Base-by-base conservation (phyloP, 2,329 filamentous ascomycete species). In the Pyricularia grisea region DNA sequence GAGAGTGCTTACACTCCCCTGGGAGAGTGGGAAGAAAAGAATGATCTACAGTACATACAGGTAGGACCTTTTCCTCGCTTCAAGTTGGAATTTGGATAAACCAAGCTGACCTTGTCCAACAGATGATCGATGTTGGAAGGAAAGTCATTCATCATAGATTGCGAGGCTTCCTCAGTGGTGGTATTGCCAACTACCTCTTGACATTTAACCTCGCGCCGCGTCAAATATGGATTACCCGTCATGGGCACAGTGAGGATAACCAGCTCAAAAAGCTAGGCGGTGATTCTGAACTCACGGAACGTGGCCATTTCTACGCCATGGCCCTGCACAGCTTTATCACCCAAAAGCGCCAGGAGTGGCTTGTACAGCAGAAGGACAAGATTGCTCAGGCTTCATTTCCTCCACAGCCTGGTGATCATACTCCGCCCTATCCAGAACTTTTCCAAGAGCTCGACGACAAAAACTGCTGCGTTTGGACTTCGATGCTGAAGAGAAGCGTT, bases 401-500 rank as follows among this genome's bases (percentile, higher is more conserved):
- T n/a, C 94, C 95, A 0, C 86, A 90, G 61, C 90, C 94, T 0
- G 95, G 95, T 69, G 94, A 97, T 79, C 92, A 91, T 72, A 98
- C 95, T 0, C 95, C 95, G 4, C 95, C 95, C 0, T 98, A 99
- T 75, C 95, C 95, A 0, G 92, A 97, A 76, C 90, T 90, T 73
- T 85, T 88, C 71, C 85, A 85, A 67, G 89, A 90, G 66, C 81
- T 89, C 33, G 87, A 91, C 33, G 86, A 92, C 75, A 97, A 97
- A 82, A 93, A 93, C 77, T 98, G 97, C 77, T 99, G 95, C 78
- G 92, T 99, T 20, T 99, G 95, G 95, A 97, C 94, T 0, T 97
- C 92, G 2, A 98, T 98, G 94, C 87, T 99, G 72, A 90, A 92
- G 77, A 91, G 95, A 72, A 93, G 92, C 70, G 90, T 95, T 67